Conservation (phyloP, 2,329 filamentous ascomycete species). For the Akanthomyces lecanii region DNA sequence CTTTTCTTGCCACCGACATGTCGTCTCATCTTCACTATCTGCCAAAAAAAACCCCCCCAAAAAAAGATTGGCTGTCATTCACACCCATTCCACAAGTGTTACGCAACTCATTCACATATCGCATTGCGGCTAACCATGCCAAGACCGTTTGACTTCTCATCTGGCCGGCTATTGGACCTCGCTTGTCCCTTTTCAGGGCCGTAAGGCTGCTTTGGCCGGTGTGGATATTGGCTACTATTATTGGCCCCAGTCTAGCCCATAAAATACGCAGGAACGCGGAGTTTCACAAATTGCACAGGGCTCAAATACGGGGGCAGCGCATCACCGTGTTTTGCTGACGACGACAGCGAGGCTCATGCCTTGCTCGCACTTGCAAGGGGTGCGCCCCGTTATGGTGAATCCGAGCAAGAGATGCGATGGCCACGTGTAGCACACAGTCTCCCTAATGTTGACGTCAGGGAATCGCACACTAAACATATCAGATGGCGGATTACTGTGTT, state of each 20-base stretch:
- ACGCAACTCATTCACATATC: background rate
- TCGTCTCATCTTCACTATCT: background rate
- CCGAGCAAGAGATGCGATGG: slow-evolving; percentile 9
- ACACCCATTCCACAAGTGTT: background rate
- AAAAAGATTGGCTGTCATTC: background rate
- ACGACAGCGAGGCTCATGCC: background rate
- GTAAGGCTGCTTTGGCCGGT: background rate
- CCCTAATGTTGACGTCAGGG: background rate
- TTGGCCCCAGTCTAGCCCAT: background rate
- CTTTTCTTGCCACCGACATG: background rate
- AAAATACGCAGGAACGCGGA: background rate
- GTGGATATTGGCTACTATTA: background rate
- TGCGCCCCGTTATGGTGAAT: background rate
- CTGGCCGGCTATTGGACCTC: background rate
- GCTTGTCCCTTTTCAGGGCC: background rate
- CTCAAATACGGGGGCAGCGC: background rate
- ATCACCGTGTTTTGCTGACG: background rate
- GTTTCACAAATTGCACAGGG: slow-evolving; percentile 6
- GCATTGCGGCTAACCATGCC: background rate
- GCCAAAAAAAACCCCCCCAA: no score
- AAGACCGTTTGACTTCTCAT: background rate
- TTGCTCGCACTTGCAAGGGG: no score
- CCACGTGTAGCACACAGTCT: background rate
- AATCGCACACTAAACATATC: background rate
- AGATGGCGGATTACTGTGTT: background rate